phyloP scores from a whole-genome alignment of 257 asterid species.

The Salvia hispanica region DNA sequence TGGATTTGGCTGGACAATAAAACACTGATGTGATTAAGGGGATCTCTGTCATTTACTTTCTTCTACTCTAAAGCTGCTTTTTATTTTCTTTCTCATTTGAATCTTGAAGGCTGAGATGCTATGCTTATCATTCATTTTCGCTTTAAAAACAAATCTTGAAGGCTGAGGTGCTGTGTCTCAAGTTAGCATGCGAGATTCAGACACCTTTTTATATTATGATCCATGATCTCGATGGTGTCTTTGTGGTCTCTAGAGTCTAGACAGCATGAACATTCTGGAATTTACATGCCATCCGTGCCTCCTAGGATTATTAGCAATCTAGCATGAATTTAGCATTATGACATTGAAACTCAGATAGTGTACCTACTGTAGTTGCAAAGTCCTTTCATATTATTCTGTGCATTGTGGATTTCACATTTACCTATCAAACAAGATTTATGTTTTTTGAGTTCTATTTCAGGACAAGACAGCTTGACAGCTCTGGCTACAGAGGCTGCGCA shows the following conservation, averaged over 20 bases:
- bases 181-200: too few species aligned
- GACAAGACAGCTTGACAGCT: conserved; percentile 63
- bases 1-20: too few species aligned
- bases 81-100: too few species aligned
- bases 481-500: conserved; percentile 75
- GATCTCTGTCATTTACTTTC: too few species aligned
- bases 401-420: not conserved
- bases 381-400: not conserved
- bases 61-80: too few species aligned
- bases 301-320: not conserved
- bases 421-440: not conserved
- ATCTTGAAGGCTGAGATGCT: too few species aligned
- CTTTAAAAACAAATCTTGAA: too few species aligned
- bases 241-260: not conserved
- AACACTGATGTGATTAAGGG: too few species aligned
- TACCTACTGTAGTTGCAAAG: not conserved
- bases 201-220: not conserved
- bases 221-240: conserved; percentile 1
- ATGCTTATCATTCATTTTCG: too few species aligned
- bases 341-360: too few species aligned
- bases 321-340: not conserved
- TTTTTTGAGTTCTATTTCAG: conserved; percentile 32
- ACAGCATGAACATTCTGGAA: not conserved
- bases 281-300: not conserved
- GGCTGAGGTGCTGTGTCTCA: too few species aligned